These are phyloP conservation scores for Mallotus repandus DNA, from an alignment of 441 rosid species.

Conservation along the genomic window DNA sequence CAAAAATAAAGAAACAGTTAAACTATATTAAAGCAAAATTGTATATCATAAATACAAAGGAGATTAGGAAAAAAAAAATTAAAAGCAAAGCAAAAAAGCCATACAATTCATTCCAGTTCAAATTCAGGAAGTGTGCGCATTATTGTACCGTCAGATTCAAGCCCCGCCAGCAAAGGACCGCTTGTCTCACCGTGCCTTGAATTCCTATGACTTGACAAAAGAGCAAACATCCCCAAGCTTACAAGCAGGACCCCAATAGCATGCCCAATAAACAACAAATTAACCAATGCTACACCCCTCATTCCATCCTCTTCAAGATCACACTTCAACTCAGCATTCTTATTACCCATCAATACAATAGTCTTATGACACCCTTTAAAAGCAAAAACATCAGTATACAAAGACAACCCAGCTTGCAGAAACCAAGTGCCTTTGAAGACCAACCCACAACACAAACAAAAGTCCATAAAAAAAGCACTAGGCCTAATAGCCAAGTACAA, in stretches of 20 bases:
- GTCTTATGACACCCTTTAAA: constrained; percentile 46
- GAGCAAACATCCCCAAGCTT: constrained; percentile 37
- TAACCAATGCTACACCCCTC: constrained; percentile 54
- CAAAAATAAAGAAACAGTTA: constrained; percentile 2
- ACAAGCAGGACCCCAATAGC: constrained; percentile 40
- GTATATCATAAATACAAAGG: constrained; percentile 13
- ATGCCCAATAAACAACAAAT: constrained; percentile 51
- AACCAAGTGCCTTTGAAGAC: constrained; percentile 57
- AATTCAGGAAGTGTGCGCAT: constrained; percentile 32
- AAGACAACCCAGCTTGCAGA: constrained; percentile 48
- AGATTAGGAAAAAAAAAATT: neutral
- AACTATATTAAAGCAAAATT: constrained; percentile 22
- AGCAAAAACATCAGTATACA: constrained; percentile 46
- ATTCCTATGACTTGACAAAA: constrained; percentile 38
- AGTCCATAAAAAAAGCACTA: constrained; percentile 50
- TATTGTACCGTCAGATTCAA: constrained; percentile 35
- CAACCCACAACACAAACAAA: constrained; percentile 46
- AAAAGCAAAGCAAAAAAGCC: neutral
- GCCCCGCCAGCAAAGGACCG: constrained; percentile 52
- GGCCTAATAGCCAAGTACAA: constrained; percentile 49
- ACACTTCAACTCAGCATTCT: constrained; percentile 42
- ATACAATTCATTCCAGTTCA: constrained; percentile 49
- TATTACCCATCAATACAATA: constrained; percentile 25
- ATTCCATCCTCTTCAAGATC: constrained; percentile 54
- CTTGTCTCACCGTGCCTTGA: constrained; percentile 44